Base-by-base conservation (phyloP, 1,284 basidiomycete genomes). In the Leccinum angustisporum region DNA sequence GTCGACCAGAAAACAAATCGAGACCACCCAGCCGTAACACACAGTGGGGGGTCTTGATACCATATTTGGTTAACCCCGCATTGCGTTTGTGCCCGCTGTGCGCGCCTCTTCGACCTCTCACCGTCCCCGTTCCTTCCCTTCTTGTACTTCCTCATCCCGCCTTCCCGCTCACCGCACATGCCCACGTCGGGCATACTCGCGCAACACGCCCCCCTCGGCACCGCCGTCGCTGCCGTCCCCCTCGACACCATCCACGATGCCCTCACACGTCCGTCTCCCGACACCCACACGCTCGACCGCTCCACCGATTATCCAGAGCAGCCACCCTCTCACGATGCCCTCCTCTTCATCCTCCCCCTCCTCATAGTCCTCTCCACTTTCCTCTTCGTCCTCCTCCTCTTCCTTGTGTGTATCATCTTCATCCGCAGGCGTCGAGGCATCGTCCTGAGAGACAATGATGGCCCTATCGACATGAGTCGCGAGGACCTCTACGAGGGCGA, bases 281-380 rank as follows among this genome's bases (percentile, higher is more conserved):
- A 67, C 60, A 70, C 70, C 46, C 73, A 77, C 57, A 38, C 55
- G 54, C 18, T 53, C 5, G 18, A 18, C 30, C 6, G 43, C 3
- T 54, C 57, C 57, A 33, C 56, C 36, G 72, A 73, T 54, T 52
- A 54, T 66, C 70, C 59, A 71, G 63, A 69, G 62, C 66, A 66
- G 51, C 63, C 73, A 50, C 70, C 77, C 51, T 75, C 77, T 56
- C 76, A 79, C 53, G 85, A 90, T 70, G 83, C 89, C 25, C 84
- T 94, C 65, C 83, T 92, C 70, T 86, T 97, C 68, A 87, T 96
- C 57, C 83, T 98, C 10, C 95, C 95, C 30, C 85, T 97, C 62
- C 86, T 97, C 72, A 92, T 97, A 76, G 89, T 99, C 54, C 85
- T 98, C 56, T 91, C 92, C 36, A 95, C 94, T 1, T 90, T 99